A percentile compares a stretch with the other conserved stretches of the same genome.
Evolutionary conservation across 768 basidiomycete species (phyloP).

Genomic region (Sarcomyxa edulis): DNA sequence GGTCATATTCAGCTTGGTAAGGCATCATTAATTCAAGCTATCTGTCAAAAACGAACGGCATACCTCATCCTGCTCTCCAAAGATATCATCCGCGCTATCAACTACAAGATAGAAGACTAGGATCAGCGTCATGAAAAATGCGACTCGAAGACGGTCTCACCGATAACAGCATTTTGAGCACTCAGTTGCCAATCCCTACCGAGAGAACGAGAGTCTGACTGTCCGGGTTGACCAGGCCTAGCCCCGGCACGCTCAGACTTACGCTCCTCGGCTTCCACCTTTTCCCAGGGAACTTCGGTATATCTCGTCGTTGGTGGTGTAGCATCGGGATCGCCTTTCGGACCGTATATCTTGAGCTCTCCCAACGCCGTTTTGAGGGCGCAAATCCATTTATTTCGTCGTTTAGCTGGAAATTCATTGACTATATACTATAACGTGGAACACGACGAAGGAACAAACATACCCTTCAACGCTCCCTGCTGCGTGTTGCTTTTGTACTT

Average conservation of each 20-base stretch:
- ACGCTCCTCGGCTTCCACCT: slow-evolving; percentile 40
- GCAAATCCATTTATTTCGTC: slow-evolving; percentile 91
- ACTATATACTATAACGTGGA: slow-evolving; percentile 6
- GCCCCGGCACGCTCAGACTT: too few relatives aligned
- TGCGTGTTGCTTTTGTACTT: slow-evolving; percentile 89
- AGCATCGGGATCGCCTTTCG: slow-evolving; percentile 50
- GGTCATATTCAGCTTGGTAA: too few relatives aligned
- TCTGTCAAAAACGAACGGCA: too few relatives aligned
- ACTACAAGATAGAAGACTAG: slow-evolving; percentile 19
- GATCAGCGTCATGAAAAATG: slow-evolving; percentile 3
- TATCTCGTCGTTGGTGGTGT: slow-evolving; percentile 53
- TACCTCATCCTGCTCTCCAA: slow-evolving; percentile 36
- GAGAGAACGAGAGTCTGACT: slow-evolving; percentile 21
- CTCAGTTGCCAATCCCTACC: slow-evolving; percentile 44
- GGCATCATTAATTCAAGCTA: too few relatives aligned
- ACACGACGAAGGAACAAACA: slow-evolving; percentile 4
- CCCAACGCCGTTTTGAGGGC: slow-evolving; percentile 70
- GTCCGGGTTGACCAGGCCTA: slow-evolving; percentile 10
- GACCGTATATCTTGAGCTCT: slow-evolving; percentile 69
- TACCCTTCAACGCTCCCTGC: slow-evolving; percentile 67
- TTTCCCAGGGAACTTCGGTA: slow-evolving; percentile 71
- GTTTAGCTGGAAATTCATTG: slow-evolving; percentile 41
- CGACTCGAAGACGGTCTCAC: slow-evolving; percentile 22
- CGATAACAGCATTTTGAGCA: slow-evolving; percentile 45
- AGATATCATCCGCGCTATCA: slow-evolving; percentile 37